phyloP scores from a whole-genome alignment of 176 grass and related monocot species.

The Bothriochloa decipiens region DNA sequence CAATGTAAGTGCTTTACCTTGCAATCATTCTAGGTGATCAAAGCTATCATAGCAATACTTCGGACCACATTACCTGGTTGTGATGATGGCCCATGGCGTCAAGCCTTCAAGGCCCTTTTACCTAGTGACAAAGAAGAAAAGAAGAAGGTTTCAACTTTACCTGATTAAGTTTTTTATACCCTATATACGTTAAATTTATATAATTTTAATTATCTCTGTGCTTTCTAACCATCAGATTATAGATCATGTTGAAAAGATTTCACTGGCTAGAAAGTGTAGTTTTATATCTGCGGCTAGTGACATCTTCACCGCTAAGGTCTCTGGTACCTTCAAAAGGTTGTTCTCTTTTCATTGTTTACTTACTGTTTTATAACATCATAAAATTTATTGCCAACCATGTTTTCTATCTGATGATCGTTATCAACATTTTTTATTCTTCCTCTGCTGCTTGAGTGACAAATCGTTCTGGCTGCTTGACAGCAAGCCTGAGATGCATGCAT shows the following conservation, averaged over 20 bases:
- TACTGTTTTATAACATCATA: conserved; percentile 35
- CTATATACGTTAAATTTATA: conserved; percentile 21
- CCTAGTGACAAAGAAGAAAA: conserved; percentile 90
- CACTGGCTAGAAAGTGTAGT: conserved; percentile 75
- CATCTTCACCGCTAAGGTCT: conserved; percentile 92
- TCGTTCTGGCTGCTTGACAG: not conserved
- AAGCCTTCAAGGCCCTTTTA: conserved; percentile 87
- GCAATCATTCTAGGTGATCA: conserved; percentile 67
- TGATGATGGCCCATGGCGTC: conserved; percentile 76
- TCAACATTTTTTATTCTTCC: not conserved
- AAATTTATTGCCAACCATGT: not conserved
- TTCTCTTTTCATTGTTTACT: conserved; percentile 31
- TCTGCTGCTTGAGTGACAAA: not conserved
- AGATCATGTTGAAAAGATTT: conserved; percentile 90
- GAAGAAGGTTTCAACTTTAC: conserved; percentile 75
- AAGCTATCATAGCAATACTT: conserved; percentile 89
- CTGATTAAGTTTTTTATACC: conserved; percentile 18
- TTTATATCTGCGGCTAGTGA: conserved; percentile 74
- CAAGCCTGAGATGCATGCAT: conserved; percentile 4
- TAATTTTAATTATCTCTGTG: conserved; percentile 33
- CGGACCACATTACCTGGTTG: conserved; percentile 72
- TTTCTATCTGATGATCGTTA: conserved; percentile 5
- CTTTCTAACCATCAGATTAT: conserved; percentile 64
- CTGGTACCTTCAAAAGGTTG: conserved; percentile 99
- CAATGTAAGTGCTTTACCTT: conserved; percentile 32